A percentile compares a stretch with the other conserved stretches of the same genome.
Evolutionary conservation across 1,139 yeast species (phyloP).

Genomic region (Taphrina flavorubra): DNA sequence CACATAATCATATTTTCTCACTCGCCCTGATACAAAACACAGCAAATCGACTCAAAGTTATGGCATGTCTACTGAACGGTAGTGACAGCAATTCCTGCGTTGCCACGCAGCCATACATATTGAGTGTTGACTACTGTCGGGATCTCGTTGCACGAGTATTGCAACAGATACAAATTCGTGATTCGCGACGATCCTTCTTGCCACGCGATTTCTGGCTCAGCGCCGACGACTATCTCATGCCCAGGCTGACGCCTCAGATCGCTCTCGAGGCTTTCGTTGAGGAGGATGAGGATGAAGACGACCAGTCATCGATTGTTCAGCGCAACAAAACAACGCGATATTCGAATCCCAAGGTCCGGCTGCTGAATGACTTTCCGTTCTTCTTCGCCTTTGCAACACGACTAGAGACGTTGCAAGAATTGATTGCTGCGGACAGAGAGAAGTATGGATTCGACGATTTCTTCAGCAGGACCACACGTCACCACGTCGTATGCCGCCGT

Average conservation of each 20-base stretch:
- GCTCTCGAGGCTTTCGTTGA: constrained; percentile 53
- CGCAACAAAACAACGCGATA: background rate
- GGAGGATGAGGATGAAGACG: constrained; percentile 49
- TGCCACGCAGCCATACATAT: background rate
- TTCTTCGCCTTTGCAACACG: constrained; percentile 76
- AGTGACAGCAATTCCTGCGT: background rate
- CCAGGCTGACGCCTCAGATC: constrained; percentile 47
- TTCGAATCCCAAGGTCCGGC: background rate
- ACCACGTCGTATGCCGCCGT: constrained; percentile 67
- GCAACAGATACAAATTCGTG: constrained; percentile 58
- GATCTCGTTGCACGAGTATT: constrained; percentile 33
- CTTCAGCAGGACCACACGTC: constrained; percentile 47
- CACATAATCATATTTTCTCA: constrained; percentile 16
- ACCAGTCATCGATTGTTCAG: constrained; percentile 26
- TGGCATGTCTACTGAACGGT: constrained; percentile 12
- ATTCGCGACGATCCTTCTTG: constrained; percentile 67
- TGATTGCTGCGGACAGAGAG: constrained; percentile 62
- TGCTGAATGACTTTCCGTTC: constrained; percentile 73
- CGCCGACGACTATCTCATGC: constrained; percentile 48
- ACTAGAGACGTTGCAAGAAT: constrained; percentile 71
- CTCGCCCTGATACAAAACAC: constrained; percentile 23
- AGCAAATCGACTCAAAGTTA: constrained; percentile 24
- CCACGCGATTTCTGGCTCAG: constrained; percentile 65
- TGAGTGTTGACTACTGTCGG: constrained; percentile 5
- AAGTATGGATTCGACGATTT: constrained; percentile 43